Percentiles rank a stretch among this genome's conserved stretches.
These are phyloP conservation scores for Fragilaria crotonensis DNA, from an alignment of 108 stramenopile species.

Conservation along the genomic window DNA sequence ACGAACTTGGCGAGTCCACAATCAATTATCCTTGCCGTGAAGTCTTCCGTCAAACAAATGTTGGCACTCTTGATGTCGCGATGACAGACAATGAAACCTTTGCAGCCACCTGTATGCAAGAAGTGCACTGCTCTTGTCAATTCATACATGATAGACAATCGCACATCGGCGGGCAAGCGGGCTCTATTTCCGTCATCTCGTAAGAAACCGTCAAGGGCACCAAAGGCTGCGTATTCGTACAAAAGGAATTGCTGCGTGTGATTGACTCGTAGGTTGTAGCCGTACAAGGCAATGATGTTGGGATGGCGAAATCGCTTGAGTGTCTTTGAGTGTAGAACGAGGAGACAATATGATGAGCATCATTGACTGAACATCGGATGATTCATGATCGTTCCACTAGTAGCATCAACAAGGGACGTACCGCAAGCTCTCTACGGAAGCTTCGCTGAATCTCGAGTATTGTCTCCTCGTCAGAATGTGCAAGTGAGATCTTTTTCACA, in stretches of 20 bases:
- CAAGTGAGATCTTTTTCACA: too few species aligned
- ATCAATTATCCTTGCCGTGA: conserved; percentile 6
- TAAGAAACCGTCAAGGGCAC: background rate
- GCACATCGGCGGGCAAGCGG: background rate
- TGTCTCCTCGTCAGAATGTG: too few species aligned
- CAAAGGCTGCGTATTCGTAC: background rate
- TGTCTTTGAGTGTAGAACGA: too few species aligned
- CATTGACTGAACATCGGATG: too few species aligned
- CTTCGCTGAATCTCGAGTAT: too few species aligned
- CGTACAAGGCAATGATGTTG: background rate
- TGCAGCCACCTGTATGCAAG: conserved; percentile 3
- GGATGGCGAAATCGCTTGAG: conserved; percentile 8
- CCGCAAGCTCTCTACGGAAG: too few species aligned
- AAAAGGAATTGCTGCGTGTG: background rate
- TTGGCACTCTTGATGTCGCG: conserved; percentile 3
- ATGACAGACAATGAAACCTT: background rate
- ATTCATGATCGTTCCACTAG: too few species aligned
- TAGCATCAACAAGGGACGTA: too few species aligned
- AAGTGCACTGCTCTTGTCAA: conserved; percentile 3
- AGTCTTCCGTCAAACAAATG: conserved; percentile 1
- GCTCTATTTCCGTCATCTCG: background rate
- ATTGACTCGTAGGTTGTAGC: background rate
- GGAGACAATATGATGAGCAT: too few species aligned
- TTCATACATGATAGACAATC: conserved; percentile 1
- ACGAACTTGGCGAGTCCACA: conserved; percentile 8